Base-by-base conservation (phyloP, 306 rosid genomes). In the Cicer pinnatifidum region DNA sequence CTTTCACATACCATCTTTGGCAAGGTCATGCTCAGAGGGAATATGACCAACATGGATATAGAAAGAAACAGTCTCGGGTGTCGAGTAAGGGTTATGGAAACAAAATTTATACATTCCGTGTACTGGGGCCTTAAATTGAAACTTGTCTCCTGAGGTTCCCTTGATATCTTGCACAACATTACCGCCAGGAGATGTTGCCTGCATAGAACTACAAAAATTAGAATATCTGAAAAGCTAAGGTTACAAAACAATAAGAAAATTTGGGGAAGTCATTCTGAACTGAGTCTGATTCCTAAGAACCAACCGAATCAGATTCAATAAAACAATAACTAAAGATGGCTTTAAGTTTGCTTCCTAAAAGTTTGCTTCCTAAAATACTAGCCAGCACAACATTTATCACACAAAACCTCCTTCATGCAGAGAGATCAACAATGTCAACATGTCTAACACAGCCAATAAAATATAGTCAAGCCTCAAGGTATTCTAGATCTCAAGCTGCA, bases 51-150 rank as follows among this genome's bases (percentile, higher is more conserved):
- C 89, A 74, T 95, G 99, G 33, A 95, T 90, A 89, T 95, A 85
- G 87, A 95, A 95, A 65, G 99, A 95, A 82, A 95, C 97, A 6
- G 99, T 95, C 88, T 95, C 99, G 0, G 99, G 97, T 35, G 97
- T 90, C 0, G 99, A 90, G 88, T 91, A 82, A 5, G 99, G 91
- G 86, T 95, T 95, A 64, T 90, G 97, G 60, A 95, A 95, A 79
- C 99, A 95, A 72, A 95, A 95, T 77, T 88, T 95, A 66, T 88
- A 91, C 97, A 91, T 95, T 85, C 99, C 99, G 53, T 85, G 86
- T 53, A 80, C 71, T 12, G 97, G 96, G 80, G 99, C 99, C 80
- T 88, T 91, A 76, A 90, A 89, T 58, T 80, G 81, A 86, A 95
- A 95, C 82, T 95, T 95, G 51, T 90, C 99, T 0, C 97, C 99